phyloP scores from a whole-genome alignment of 1,284 basidiomycete genomes.

The Peniophora sp. region DNA sequence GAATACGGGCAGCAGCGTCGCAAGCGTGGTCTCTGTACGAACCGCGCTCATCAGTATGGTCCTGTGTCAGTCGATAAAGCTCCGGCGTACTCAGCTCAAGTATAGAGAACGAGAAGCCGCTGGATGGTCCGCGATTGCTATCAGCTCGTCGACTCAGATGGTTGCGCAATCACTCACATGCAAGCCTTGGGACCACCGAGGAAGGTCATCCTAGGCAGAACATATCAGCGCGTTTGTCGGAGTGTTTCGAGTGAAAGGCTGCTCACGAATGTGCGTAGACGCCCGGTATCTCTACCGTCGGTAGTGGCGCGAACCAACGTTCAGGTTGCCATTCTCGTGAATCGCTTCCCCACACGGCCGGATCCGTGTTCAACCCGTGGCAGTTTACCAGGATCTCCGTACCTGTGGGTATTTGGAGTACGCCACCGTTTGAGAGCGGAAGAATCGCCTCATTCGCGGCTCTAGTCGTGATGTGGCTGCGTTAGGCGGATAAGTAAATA shows the following conservation, averaged over 20 bases:
- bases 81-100: constrained; percentile 2
- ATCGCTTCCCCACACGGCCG: constrained; percentile 21
- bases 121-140: constrained; percentile 8
- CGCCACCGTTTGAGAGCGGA: constrained; percentile 9
- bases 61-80: background rate
- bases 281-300: constrained; percentile 2
- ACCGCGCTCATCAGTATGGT: background rate
- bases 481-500: background rate
- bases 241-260: background rate
- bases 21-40: constrained; percentile 1
- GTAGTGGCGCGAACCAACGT: constrained; percentile 17
- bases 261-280: constrained; percentile 4
- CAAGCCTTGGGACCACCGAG: constrained; percentile 2
- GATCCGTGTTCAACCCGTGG: constrained; percentile 20
- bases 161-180: background rate
- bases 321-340: constrained; percentile 23
- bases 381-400: constrained; percentile 17
- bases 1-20: constrained; percentile 3
- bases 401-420: constrained; percentile 5
- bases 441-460: constrained; percentile 8
- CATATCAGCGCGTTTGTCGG: background rate
- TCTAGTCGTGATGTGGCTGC: background rate
- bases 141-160: background rate
- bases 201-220: constrained; percentile 4
- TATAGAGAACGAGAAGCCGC: constrained; percentile 9